Evolutionary conservation across 1,284 basidiomycete genomes (phyloP).

Genomic region (Hypsizygus ulmarius): DNA sequence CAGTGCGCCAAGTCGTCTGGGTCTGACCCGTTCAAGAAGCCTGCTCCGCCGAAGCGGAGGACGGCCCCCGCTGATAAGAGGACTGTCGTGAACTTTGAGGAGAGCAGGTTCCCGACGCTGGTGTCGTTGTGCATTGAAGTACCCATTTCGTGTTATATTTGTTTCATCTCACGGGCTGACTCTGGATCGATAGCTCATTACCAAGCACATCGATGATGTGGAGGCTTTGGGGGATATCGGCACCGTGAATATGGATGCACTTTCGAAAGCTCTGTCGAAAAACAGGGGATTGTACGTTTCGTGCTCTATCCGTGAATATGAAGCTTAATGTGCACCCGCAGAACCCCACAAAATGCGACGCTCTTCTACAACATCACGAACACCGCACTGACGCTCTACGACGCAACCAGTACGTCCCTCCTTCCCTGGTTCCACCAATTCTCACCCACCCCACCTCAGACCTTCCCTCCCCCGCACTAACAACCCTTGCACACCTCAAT

Average conservation of each 20-base stretch:
- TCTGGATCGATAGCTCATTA: conserved; percentile 61
- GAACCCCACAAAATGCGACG: conserved; percentile 73
- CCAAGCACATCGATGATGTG: conserved; percentile 84
- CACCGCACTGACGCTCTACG: conserved; percentile 75
- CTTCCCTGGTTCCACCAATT: conserved; percentile 1
- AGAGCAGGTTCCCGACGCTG: conserved; percentile 65
- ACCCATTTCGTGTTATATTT: conserved; percentile 12
- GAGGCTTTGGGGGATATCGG: conserved; percentile 90
- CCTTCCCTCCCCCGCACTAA: conserved; percentile 64
- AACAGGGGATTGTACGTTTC: conserved; percentile 77
- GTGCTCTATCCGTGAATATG: background rate
- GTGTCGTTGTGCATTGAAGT: conserved; percentile 81
- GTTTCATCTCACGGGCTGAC: background rate
- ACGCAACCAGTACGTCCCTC: conserved; percentile 77
- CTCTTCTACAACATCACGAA: conserved; percentile 83
- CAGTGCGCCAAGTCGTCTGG: conserved; percentile 74
- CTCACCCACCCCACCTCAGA: conserved; percentile 40
- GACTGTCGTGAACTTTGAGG: conserved; percentile 66
- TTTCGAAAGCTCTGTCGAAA: conserved; percentile 83
- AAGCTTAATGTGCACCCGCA: conserved; percentile 23
- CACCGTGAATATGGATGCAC: conserved; percentile 73
- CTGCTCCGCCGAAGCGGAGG: conserved; percentile 56
- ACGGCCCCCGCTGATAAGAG: conserved; percentile 62
- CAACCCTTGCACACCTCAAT: conserved; percentile 73
- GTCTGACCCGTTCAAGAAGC: conserved; percentile 81